Conservation (phyloP, 2,329 filamentous ascomycete species). For the Cryphonectria parasitica region DNA sequence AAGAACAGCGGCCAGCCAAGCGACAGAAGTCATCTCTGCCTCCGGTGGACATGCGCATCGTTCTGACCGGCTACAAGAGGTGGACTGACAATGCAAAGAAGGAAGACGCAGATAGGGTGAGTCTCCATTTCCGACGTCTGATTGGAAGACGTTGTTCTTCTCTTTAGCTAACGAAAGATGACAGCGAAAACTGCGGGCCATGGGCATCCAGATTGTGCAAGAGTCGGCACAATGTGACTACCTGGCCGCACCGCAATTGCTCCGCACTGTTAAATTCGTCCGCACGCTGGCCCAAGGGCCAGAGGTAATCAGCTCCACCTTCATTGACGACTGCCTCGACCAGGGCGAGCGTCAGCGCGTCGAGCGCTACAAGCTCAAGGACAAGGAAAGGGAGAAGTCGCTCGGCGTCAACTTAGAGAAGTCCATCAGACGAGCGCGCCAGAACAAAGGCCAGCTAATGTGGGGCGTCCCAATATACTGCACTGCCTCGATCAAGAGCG, state of each 20-base stretch:
- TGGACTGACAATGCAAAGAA: constrained; percentile 77
- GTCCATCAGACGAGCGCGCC: constrained; percentile 70
- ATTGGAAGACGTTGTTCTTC: constrained; percentile 28
- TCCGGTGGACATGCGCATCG: constrained; percentile 72
- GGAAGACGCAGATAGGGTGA: constrained; percentile 80
- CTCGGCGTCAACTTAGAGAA: constrained; percentile 71
- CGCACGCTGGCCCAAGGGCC: constrained; percentile 82
- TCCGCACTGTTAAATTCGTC: constrained; percentile 93
- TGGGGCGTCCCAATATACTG: constrained; percentile 81
- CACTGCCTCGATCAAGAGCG: constrained; percentile 77
- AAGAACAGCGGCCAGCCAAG: constrained; percentile 59
- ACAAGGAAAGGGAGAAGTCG: constrained; percentile 72
- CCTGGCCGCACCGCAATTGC: constrained; percentile 82
- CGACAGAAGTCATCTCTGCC: constrained; percentile 65
- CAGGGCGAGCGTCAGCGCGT: constrained; percentile 66
- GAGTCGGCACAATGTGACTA: constrained; percentile 80
- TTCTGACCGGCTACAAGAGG: constrained; percentile 81
- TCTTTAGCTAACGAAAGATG: constrained; percentile 29
- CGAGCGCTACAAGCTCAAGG: constrained; percentile 69
- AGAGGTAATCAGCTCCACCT: constrained; percentile 74
- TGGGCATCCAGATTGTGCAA: constrained; percentile 81
- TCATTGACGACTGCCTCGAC: constrained; percentile 77
- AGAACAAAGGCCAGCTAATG: constrained; percentile 78
- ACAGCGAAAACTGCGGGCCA: constrained; percentile 77
- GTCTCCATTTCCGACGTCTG: constrained; percentile 36